Base-by-base conservation (phyloP, 805 yeast genomes). In the Priceomyces carsonii region DNA sequence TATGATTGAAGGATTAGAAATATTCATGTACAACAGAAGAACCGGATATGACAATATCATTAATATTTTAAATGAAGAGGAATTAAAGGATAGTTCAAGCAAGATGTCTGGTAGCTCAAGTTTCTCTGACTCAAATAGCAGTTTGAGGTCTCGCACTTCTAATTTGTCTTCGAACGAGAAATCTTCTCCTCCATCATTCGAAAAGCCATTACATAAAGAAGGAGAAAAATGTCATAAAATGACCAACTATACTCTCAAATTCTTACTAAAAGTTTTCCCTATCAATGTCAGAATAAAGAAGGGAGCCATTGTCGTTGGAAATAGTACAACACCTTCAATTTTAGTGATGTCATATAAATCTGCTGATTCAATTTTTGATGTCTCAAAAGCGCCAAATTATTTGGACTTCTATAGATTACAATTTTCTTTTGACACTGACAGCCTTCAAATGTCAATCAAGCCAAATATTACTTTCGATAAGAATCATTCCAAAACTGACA, bases 261-360 rank as follows among this genome's bases (percentile, higher is more conserved):
- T 53, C 18, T 32, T 61, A 15, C 51, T 66, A 16, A 52, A 46
- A 15, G 36, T 71, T 8, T 61, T 87, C 8, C 99, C 99, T 0
- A 46, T 91, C 2, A 74, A 76, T 9, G 32, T 87, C 2, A 59
- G 64, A 6, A 65, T 86, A 8, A 73, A 67, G 29, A 82, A 77
- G 37, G 88, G 91, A 1, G 82, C 95, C 0, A 32, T 87, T 18
- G 83, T 87, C 1, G 50, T 88, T 14, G 99, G 99, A 6, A 91
- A 90, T 57, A 69, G 73, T 40, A 72, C 77, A 10, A 88, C 96
- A 0, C 82, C 93, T 1, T 77, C 90, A 1, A 61, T 93, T 8
- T 43, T 85, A 28, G 79, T 88, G 3, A 65, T 74, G 3, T 80
- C 88, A 6, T 82, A 72, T 48, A 66, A 73, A 4, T 53, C 67